Percentiles rank a stretch among this genome's conserved stretches.
phyloP scores from a whole-genome alignment of 192 early-diverging fungal species.

The Entomortierella beljakovae region DNA sequence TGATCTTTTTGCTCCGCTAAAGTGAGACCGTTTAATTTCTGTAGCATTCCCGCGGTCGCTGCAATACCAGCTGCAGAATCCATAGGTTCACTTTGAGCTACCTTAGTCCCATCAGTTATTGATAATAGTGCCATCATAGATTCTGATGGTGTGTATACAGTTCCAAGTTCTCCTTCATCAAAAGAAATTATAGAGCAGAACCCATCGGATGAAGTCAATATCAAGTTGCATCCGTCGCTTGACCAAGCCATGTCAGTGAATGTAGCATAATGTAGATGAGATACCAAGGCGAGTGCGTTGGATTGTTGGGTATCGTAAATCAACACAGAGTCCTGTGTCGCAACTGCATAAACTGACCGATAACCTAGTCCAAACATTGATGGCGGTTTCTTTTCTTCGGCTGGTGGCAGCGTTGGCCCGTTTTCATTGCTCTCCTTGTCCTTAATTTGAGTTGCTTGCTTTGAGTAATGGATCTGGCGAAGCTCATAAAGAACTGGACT shows the following conservation, averaged over 20 bases:
- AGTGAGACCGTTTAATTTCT: conserved; percentile 39
- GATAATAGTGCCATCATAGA: conserved; percentile 26
- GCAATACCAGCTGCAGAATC: conserved; percentile 31
- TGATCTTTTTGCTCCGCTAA: conserved; percentile 23
- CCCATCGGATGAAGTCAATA: conserved; percentile 88
- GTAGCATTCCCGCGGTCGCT: conserved; percentile 44
- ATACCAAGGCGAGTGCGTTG: conserved; percentile 76
- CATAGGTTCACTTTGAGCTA: not conserved
- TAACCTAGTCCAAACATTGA: conserved; percentile 65
- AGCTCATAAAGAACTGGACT: conserved; percentile 68
- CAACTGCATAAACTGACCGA: conserved; percentile 89
- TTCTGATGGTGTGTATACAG: conserved; percentile 31
- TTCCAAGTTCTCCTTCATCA: conserved; percentile 75
- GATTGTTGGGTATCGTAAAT: conserved; percentile 89
- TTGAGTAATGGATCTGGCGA: conserved; percentile 30
- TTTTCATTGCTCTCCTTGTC: conserved; percentile 12
- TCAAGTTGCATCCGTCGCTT: conserved; percentile 77
- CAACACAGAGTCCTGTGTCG: conserved; percentile 82
- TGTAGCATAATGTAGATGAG: conserved; percentile 89
- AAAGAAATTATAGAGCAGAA: conserved; percentile 86
- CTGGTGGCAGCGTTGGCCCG: not conserved
- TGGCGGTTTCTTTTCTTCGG: conserved; percentile 16
- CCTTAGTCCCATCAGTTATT: not conserved
- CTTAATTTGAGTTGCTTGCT: not conserved
- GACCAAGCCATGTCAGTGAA: conserved; percentile 93